Evolutionary conservation across 495 filamentous ascomycete genomes (phyloP).

Genomic region (Penicillium riverlandense): DNA sequence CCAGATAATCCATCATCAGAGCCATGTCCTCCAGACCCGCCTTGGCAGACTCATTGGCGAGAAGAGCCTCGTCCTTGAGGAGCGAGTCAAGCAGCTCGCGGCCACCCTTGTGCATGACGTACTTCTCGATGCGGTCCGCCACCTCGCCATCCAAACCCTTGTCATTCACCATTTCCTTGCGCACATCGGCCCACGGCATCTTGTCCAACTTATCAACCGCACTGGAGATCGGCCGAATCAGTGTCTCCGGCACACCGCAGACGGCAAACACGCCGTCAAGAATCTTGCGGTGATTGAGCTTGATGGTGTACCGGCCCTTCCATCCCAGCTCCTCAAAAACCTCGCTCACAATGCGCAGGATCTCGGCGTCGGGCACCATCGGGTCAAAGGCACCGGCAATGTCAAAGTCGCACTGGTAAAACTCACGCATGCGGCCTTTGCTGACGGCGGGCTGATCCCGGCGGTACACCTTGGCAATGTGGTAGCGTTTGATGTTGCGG

Average conservation of each 20-base stretch:
- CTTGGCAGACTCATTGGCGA: constrained; percentile 62
- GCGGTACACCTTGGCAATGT: constrained; percentile 84
- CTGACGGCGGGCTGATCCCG: constrained; percentile 76
- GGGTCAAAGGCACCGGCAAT: constrained; percentile 83
- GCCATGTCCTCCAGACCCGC: constrained; percentile 76
- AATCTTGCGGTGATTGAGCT: constrained; percentile 93
- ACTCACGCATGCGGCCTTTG: constrained; percentile 90
- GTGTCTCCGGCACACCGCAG: constrained; percentile 78
- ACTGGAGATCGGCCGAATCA: constrained; percentile 78
- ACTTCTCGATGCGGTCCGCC: constrained; percentile 81
- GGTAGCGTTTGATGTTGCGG: constrained; percentile 76
- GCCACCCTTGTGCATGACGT: constrained; percentile 61
- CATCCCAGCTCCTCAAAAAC: constrained; percentile 75
- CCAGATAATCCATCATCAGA: constrained; percentile 73
- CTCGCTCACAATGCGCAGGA: constrained; percentile 75
- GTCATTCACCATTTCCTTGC: constrained; percentile 86
- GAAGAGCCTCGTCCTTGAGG: constrained; percentile 53
- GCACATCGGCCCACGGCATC: constrained; percentile 80
- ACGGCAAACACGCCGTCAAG: constrained; percentile 89
- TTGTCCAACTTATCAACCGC: constrained; percentile 98
- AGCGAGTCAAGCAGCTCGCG: constrained; percentile 63
- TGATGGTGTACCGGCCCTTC: constrained; percentile 71
- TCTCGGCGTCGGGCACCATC: constrained; percentile 97
- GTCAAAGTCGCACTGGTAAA: constrained; percentile 98
- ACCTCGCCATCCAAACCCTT: constrained; percentile 70